Evolutionary conservation across 2,329 filamentous ascomycete genomes (phyloP), one percentile per base, ranked within the genome.

Genomic region (Aspergillus tanneri): DNA sequence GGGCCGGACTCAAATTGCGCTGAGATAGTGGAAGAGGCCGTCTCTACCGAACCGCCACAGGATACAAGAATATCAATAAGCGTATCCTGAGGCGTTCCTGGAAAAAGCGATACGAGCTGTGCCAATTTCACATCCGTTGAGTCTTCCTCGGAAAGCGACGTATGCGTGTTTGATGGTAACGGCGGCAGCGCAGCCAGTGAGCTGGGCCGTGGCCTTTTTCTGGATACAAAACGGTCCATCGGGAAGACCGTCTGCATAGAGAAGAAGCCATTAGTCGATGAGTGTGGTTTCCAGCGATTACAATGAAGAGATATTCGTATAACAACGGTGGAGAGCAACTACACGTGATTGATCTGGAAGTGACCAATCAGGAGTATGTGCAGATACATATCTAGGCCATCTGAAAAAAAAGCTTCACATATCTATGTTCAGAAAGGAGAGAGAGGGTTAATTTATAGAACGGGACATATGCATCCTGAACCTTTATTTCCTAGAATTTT

Each of bases 91-190:
- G 83, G 77, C 3, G 84, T 56, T 0, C 75, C 65, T 0, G 88
- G 83, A 56, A 90, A 80, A 0, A 96, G 72, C 1, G 93, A 97
- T 2, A 86, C 81, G 3, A 99, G 74, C 1, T 95, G 75, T 1
- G 90, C 90, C 11, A 99, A 73, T 63, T 96, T 97, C 59, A 95
- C 77, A 54, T 97, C 93, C 0, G 93, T 99, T 1, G 87, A 85
- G 38, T 95, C 88, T 12, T 90, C 83, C 12, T 83, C 80, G 8
- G 43, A 25, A 11, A 22, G 38, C 16, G 48, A 46, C 7, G 42
- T 23, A n/a, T 68, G 63, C 16, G 12, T n/a, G 8, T 40, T 16
- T 44, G 9, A 5, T 25, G 35, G 14, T 10, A 25, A 24, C 24
- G 4, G 39, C 25, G 27, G 19, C 27, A 23, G 48, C 30, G 18